Base-by-base conservation (phyloP, 345 rosid genomes). In the Microthlaspi erraticum region DNA sequence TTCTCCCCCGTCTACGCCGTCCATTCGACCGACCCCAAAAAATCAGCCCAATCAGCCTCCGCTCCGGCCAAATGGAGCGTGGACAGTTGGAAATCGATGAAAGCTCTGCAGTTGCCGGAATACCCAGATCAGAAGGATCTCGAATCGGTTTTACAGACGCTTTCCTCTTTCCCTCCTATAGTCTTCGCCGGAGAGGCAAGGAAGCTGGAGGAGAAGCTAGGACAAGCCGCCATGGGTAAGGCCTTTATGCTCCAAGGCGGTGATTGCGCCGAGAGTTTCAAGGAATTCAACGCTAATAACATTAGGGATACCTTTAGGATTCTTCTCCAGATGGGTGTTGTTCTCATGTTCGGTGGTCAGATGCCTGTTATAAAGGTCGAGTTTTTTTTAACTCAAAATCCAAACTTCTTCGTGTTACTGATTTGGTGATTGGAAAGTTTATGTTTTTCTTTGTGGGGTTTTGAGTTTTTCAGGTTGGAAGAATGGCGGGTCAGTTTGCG, bases 401-500 rank as follows among this genome's bases (percentile, higher is more conserved):
- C 1, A 7, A 7, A 56, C 9, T 14, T 39, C 12, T 58, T 2
- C 9, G 49, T 37, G 51, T 45, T 20, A 20, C 2, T 60, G 33
- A 37, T 26, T 66, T 10, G 16, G 45, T 64, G 17, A 8, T 9
- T n/a, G 1, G n/a, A 34, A 14, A 36, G 52, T 60, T 72, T 62
- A 18, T 41, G 29, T 38, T n/a, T 52, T 64, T 57, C 0, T 8
- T 20, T 51, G 13, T 20, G 14, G 58, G 64, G 33, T 20, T 64
- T 37, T 2, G 43, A 4, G 0, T 45, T 29, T 29, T 64, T 38
- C 51, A 82, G 83, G 84, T 86, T 3, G 88, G 91, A 42, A 81
- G 88, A 78, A 84, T 86, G 91, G 91, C 91, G 3, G 91, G 91
- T 39, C 91, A 86, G 75, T 86, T 86, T 69, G 91, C 85, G 10